Evolutionary conservation across 2,329 filamentous ascomycete genomes (phyloP).

Genomic region (Arthroderma sp.): DNA sequence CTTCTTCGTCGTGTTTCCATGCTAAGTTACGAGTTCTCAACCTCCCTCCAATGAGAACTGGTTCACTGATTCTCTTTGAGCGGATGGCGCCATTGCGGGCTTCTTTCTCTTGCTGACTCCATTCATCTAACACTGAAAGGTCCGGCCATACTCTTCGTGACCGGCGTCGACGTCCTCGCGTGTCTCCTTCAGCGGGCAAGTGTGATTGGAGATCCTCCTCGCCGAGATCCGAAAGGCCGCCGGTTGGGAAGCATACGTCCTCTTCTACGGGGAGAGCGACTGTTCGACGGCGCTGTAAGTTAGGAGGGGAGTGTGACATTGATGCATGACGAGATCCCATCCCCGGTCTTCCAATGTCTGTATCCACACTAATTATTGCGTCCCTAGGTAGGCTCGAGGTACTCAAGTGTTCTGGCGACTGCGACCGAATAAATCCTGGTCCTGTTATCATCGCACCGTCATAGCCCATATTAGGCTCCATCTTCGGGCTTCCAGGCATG

Average conservation of each 20-base stretch:
- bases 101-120: constrained; percentile 83
- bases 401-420: constrained; percentile 26
- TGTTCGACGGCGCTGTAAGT: constrained; percentile 42
- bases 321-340: constrained; percentile 30
- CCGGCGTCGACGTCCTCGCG: constrained; percentile 40
- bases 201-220: constrained; percentile 56
- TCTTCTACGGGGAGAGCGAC: constrained; percentile 58
- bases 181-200: constrained; percentile 35
- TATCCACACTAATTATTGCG: constrained; percentile 36
- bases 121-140: constrained; percentile 70
- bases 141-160: constrained; percentile 75
- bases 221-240: constrained; percentile 64
- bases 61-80: constrained; percentile 85
- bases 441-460: constrained; percentile 43
- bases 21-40: constrained; percentile 65
- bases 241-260: constrained; percentile 85
- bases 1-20: constrained; percentile 80
- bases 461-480: constrained; percentile 41
- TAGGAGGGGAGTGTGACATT: constrained; percentile 28
- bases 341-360: constrained; percentile 15
- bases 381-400: constrained; percentile 23
- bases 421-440: constrained; percentile 26
- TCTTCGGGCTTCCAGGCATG: constrained; percentile 45
- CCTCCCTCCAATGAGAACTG: constrained; percentile 79
- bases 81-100: constrained; percentile 68